A percentile compares a stretch with the other conserved stretches of the same genome.
These are phyloP conservation scores for Rhodotorula paludigena DNA, from an alignment of 768 basidiomycete species.

Conservation along the genomic window DNA sequence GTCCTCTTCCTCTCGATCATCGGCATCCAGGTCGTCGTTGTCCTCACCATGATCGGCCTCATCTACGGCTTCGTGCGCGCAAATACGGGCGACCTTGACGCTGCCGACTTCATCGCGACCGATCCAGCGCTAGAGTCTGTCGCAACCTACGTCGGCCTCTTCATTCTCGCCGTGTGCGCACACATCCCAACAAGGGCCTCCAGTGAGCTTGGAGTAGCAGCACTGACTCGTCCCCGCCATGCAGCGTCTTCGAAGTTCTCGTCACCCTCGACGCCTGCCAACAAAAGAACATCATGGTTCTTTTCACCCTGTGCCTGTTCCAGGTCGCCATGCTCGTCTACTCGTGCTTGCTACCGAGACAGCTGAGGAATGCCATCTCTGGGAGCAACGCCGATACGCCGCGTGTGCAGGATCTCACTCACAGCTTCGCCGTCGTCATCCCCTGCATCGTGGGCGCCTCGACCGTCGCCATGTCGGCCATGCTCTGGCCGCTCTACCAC, in stretches of 20 bases:
- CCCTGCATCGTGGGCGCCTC: slow-evolving; percentile 8
- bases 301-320: slow-evolving; percentile 17
- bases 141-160: slow-evolving; percentile 35
- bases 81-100: slow-evolving; percentile 15
- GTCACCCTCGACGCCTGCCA: slow-evolving; percentile 27
- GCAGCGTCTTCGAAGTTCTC: slow-evolving; percentile 27
- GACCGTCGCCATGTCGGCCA: slow-evolving; percentile 9
- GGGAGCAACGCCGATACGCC: slow-evolving; percentile 28
- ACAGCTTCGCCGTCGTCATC: slow-evolving; percentile 32
- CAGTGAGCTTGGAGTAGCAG: neutral
- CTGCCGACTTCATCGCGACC: neutral
- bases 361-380: slow-evolving; percentile 19
- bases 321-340: slow-evolving; percentile 32
- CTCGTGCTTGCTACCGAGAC: slow-evolving; percentile 24
- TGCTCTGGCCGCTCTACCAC: slow-evolving; percentile 19
- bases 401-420: slow-evolving; percentile 7
- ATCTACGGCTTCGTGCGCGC: slow-evolving; percentile 20
- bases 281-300: slow-evolving; percentile 30
- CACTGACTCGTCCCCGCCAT: neutral
- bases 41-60: slow-evolving; percentile 32
- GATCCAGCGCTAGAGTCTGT: slow-evolving; percentile 29
- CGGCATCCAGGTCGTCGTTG: slow-evolving; percentile 12
- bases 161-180: slow-evolving; percentile 37
- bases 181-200: no score
- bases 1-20: slow-evolving; percentile 24